These are phyloP conservation scores for Lasiosphaeria miniovina DNA, from an alignment of 495 filamentous ascomycete species.

Conservation along the genomic window DNA sequence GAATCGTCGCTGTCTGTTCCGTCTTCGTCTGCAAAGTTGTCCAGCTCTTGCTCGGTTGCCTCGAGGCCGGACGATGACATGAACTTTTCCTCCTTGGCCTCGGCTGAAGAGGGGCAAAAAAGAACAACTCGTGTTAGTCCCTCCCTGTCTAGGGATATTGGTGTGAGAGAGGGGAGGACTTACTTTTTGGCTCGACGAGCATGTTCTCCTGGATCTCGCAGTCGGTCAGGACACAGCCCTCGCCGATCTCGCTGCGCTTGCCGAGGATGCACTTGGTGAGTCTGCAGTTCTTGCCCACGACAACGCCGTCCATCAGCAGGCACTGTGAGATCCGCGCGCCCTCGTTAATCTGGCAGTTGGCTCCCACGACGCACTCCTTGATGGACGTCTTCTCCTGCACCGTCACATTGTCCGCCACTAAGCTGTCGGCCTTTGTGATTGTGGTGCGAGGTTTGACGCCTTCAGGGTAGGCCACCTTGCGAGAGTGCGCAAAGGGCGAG, in stretches of 20 bases:
- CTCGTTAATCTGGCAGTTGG: constrained; percentile 76
- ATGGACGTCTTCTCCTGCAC: constrained; percentile 80
- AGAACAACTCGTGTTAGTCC: not conserved
- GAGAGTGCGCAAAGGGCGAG: constrained; percentile 68
- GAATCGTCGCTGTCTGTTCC: constrained; percentile 13
- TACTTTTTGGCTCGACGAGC: constrained; percentile 74
- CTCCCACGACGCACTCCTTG: constrained; percentile 83
- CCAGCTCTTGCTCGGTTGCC: constrained; percentile 52
- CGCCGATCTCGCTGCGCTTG: constrained; percentile 68
- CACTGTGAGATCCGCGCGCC: constrained; percentile 79
- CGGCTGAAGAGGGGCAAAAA: constrained; percentile 39
- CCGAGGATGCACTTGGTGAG: constrained; percentile 83
- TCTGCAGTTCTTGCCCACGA: constrained; percentile 71
- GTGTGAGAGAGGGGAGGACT: constrained; percentile 30
- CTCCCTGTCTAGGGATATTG: not conserved
- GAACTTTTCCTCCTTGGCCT: constrained; percentile 81
- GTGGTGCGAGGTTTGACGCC: constrained; percentile 72
- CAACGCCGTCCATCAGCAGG: constrained; percentile 85
- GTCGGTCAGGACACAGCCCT: constrained; percentile 71
- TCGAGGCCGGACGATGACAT: constrained; percentile 80
- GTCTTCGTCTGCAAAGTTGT: constrained; percentile 35
- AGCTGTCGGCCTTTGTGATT: constrained; percentile 69
- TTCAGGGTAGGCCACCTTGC: constrained; percentile 77
- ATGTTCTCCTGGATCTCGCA: constrained; percentile 88
- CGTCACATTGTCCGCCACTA: constrained; percentile 81